Conservation (phyloP, 2,329 filamentous ascomycete species). For the Tolypocladium tundrense region DNA sequence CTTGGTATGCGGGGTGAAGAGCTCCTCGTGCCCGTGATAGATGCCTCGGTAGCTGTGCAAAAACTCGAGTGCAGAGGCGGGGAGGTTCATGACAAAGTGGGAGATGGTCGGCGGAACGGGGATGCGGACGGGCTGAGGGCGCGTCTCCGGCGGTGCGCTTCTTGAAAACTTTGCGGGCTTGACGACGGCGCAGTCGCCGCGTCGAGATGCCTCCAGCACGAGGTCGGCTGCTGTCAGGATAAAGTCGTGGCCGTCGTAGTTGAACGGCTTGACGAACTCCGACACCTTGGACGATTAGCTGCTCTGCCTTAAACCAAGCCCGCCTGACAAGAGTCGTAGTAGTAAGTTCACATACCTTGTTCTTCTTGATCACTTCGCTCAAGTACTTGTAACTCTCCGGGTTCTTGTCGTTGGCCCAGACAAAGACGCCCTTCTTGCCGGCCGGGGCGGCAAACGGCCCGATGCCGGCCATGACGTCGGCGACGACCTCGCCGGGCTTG, state of each 20-base stretch:
- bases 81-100: slow-evolving; percentile 98
- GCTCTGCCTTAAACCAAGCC: background rate
- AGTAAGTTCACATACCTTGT: slow-evolving; percentile 52
- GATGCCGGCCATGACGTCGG: slow-evolving; percentile 95
- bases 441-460: slow-evolving; percentile 91
- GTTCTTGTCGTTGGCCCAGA: slow-evolving; percentile 96
- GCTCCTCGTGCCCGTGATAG: slow-evolving; percentile 58
- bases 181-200: slow-evolving; percentile 45
- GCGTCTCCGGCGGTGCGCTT: slow-evolving; percentile 24
- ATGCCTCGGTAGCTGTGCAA: slow-evolving; percentile 57
- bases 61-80: slow-evolving; percentile 80
- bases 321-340: background rate
- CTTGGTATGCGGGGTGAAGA: slow-evolving; percentile 52
- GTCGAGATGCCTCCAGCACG: slow-evolving; percentile 39
- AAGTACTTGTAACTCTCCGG: slow-evolving; percentile 74
- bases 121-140: slow-evolving; percentile 27
- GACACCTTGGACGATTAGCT: slow-evolving; percentile 32
- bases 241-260: slow-evolving; percentile 72
- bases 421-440: slow-evolving; percentile 80
- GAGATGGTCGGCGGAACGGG: slow-evolving; percentile 64
- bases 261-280: slow-evolving; percentile 67
- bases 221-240: slow-evolving; percentile 59
- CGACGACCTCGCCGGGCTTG: slow-evolving; percentile 75
- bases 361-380: slow-evolving; percentile 56
- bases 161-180: slow-evolving; percentile 28